Evolutionary conservation across 2,329 filamentous ascomycete species (phyloP).

Genomic region (Nothophaeocryptopus gaeumannii): DNA sequence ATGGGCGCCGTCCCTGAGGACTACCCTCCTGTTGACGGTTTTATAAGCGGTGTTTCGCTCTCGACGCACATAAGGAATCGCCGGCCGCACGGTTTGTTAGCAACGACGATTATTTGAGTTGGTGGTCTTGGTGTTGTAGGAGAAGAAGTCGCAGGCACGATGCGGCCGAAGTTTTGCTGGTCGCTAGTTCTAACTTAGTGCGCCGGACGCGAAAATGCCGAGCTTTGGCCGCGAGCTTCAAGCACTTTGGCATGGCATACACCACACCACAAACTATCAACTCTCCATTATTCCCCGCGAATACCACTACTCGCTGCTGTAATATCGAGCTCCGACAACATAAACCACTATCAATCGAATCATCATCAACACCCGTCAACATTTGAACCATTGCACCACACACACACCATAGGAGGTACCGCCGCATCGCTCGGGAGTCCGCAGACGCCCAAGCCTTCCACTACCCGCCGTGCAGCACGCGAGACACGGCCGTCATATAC

Average conservation of each 20-base stretch:
- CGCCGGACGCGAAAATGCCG: neutral
- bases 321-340: neutral
- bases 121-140: constrained; percentile 59
- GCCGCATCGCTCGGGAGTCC: constrained; percentile 13
- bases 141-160: constrained; percentile 21
- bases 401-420: constrained; percentile 3
- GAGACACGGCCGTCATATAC: neutral
- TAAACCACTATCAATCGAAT: neutral
- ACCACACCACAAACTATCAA: too few species aligned
- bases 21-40: constrained; percentile 75
- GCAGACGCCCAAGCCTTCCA: constrained; percentile 12
- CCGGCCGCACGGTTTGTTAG: constrained; percentile 53
- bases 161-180: constrained; percentile 8
- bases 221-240: constrained; percentile 1
- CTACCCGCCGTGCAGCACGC: constrained; percentile 2
- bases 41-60: constrained; percentile 69
- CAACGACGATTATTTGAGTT: constrained; percentile 73
- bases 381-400: neutral
- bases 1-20: constrained; percentile 57
- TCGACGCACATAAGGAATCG: constrained; percentile 70
- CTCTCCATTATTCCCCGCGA: too few species aligned
- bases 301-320: too few species aligned
- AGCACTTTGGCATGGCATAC: neutral
- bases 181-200: too few species aligned
- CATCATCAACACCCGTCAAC: neutral